Evolutionary conservation across 2,329 filamentous ascomycete species (phyloP), one percentile per base, ranked within the genome.

Genomic region (Sclerotinia spermophila): DNA sequence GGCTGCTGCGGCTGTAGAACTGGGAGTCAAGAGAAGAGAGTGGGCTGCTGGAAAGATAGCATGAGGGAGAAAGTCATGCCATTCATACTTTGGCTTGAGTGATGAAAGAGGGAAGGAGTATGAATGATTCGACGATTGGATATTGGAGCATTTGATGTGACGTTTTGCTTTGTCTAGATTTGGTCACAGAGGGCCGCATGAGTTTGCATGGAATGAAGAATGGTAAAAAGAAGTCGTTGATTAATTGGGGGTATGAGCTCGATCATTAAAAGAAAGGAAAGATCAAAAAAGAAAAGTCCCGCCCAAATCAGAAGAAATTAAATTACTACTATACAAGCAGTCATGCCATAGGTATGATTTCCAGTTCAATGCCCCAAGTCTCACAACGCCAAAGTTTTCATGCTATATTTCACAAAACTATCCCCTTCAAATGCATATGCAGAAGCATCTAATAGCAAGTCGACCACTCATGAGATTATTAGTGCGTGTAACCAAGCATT

Each of bases 1-100:
- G 96, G 96, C 96, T 5, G 86, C 89, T 76, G 96, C 95, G 30
- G 96, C 96, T 8, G 96, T 99, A 45, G 96, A 99, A 85, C 86
- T 99, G 84, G 94, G 92, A 8, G 87, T 92, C 27, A 98, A 97
- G 89, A 89, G 92, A 79, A 91, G 85, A 81, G 90, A 89, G 66
- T 98, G 94, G 95, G 87, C 88, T 3, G 87, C 74, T 30, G 77
- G 79, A 33, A 79, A 78, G 71, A 77, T 78, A 58, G 71, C 71
- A 17, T 76, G 67, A 72, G 59, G n/a, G 48, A 45, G n/a, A 21
- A 13, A 40, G n/a, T 19, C 0, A 8, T 53, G 17, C 8, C 4
- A 45, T 53, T 24, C 17, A 30, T 42, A 27, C 8, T 53, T 53
- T 53, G 45, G 4, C 5, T 66, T 24, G 27, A 27, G 55, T 33